phyloP scores from a whole-genome alignment of 2,329 filamentous ascomycete species.

The Diaporthe velutina region DNA sequence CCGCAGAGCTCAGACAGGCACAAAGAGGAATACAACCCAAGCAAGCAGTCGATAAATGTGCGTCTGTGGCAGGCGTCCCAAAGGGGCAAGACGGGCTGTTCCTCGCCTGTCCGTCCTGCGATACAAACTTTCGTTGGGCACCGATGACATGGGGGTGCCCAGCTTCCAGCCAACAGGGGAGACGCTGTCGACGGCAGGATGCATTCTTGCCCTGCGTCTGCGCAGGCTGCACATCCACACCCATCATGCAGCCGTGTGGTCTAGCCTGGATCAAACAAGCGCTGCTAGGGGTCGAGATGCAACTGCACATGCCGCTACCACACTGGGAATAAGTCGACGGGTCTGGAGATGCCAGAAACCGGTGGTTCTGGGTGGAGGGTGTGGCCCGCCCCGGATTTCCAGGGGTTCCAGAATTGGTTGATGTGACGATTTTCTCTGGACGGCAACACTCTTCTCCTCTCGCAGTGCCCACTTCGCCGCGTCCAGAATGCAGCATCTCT shows the following conservation, averaged over 20 bases:
- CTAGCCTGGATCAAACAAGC: neutral
- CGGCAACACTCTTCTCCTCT: constrained; percentile 26
- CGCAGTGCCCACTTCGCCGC: constrained; percentile 17
- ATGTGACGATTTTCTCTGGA: neutral
- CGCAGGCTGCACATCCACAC: constrained; percentile 9
- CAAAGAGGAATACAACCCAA: constrained; percentile 18
- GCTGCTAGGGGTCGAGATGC: constrained; percentile 30
- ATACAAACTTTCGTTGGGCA: constrained; percentile 38
- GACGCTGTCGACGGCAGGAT: constrained; percentile 34
- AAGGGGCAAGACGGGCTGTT: constrained; percentile 25
- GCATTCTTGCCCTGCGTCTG: constrained; percentile 23
- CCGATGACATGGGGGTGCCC: constrained; percentile 35
- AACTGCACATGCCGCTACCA: constrained; percentile 16
- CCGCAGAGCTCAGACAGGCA: constrained; percentile 8
- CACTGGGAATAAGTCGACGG: constrained; percentile 18
- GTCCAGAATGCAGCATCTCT: constrained; percentile 23
- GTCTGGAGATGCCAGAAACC: neutral
- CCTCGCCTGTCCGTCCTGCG: constrained; percentile 28
- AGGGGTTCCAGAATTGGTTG: constrained; percentile 19
- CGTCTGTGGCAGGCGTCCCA: constrained; percentile 29
- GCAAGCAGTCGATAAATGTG: constrained; percentile 28
- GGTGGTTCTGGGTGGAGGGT: constrained; percentile 23
- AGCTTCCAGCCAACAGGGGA: constrained; percentile 39
- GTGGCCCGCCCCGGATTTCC: constrained; percentile 33
- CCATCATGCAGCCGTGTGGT: neutral